These are phyloP conservation scores for Phytophthora multivora DNA, from an alignment of 352 stramenopile species.

Conservation along the genomic window DNA sequence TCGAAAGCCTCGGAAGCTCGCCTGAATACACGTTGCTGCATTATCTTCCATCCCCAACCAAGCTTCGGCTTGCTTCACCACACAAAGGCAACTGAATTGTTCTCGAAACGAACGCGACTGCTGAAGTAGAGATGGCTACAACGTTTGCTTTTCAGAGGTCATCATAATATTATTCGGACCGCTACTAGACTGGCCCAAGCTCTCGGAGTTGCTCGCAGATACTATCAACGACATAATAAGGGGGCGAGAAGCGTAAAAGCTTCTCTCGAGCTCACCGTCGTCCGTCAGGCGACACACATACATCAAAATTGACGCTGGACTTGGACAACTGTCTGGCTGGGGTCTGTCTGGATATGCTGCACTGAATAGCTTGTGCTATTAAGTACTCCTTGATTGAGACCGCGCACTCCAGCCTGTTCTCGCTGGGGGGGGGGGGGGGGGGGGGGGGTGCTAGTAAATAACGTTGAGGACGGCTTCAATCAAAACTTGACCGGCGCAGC, in stretches of 20 bases:
- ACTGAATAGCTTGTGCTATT: slow-evolving; percentile 12
- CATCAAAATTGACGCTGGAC: slow-evolving; percentile 37
- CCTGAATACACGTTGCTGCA: slow-evolving; percentile 62
- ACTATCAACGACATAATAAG: slow-evolving; percentile 36
- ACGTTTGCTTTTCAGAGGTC: slow-evolving; percentile 1
- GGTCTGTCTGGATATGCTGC: slow-evolving; percentile 6
- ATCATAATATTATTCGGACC: slow-evolving; percentile 40
- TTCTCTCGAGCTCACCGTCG: slow-evolving; percentile 21
- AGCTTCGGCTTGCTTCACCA: neutral
- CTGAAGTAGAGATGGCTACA: slow-evolving; percentile 18
- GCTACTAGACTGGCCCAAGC: slow-evolving; percentile 25
- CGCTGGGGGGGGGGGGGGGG: too few species aligned
- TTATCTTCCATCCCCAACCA: slow-evolving; percentile 28
- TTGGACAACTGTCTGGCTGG: slow-evolving; percentile 22
- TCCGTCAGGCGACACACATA: slow-evolving; percentile 32
- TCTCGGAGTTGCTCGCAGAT: slow-evolving; percentile 16
- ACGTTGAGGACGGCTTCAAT: slow-evolving; percentile 25
- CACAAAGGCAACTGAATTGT: slow-evolving; percentile 5
- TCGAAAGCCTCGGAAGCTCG: slow-evolving; percentile 45
- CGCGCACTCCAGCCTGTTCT: slow-evolving; percentile 15
- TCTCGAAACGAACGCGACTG: slow-evolving; percentile 28
- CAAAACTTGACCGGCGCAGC: slow-evolving; percentile 38
- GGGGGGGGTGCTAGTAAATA: slow-evolving; percentile 42
- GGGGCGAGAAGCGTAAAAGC: slow-evolving; percentile 9
- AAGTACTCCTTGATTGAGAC: slow-evolving; percentile 20